Evolutionary conservation across 2,329 filamentous ascomycete genomes (phyloP).

Genomic region (Sclerotinia nivalis): DNA sequence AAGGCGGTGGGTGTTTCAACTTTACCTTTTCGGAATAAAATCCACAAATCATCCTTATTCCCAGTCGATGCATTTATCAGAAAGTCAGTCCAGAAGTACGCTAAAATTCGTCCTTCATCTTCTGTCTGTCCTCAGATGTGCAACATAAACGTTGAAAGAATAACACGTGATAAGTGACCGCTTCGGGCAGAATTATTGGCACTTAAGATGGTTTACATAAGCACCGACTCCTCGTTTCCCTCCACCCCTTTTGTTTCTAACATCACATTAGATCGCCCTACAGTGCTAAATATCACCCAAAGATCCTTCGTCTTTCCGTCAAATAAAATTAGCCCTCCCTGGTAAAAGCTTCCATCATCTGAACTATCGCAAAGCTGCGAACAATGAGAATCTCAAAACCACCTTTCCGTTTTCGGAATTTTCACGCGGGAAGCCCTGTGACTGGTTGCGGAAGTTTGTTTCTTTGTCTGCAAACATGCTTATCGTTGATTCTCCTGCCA

Average conservation of each 20-base stretch:
- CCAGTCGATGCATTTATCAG: neutral
- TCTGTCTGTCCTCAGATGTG: neutral
- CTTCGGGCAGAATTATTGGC: neutral
- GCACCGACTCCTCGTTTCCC: neutral
- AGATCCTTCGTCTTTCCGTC: neutral
- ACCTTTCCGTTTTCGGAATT: constrained; percentile 9
- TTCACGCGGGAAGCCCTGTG: neutral
- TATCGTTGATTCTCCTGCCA: no score
- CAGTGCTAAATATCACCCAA: neutral
- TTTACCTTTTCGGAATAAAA: no score
- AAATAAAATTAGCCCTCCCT: fast-evolving
- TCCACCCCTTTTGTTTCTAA: neutral
- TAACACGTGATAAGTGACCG: neutral
- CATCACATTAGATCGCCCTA: neutral
- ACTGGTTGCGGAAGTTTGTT: constrained; percentile 4
- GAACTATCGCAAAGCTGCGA: constrained; percentile 3
- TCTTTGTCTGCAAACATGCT: constrained; percentile 11
- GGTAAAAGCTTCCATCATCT: neutral
- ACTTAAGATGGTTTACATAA: neutral
- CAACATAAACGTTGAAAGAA: neutral
- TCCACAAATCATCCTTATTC: neutral
- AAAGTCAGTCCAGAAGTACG: no score
- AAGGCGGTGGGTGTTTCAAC: no score
- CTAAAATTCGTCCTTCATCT: neutral
- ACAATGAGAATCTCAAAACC: constrained; percentile 3